Percentiles rank a stretch among this genome's conserved stretches.
phyloP scores from a whole-genome alignment of 108 stramenopile genomes.

The Aurantiochytrium sp. region DNA sequence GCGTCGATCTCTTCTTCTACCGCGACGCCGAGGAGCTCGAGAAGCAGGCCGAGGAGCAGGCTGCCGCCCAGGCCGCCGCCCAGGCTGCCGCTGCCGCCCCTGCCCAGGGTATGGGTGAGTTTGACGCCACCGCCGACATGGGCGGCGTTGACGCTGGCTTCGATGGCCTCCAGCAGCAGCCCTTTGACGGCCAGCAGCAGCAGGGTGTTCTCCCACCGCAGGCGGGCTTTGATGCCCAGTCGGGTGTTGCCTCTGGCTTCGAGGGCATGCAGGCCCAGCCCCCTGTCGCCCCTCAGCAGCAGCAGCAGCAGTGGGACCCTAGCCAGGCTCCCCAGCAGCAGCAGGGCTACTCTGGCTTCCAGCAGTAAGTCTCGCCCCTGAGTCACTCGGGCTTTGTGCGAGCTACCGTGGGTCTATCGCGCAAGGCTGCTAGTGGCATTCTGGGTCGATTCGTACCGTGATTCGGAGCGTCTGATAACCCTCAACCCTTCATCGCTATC shows the following conservation, averaged over 20 bases:
- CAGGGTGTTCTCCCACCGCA: neutral
- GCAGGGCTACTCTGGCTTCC: neutral
- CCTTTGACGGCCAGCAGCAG: neutral
- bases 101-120: conserved; percentile 33
- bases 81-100: conserved; percentile 28
- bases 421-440: no score
- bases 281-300: neutral
- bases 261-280: neutral
- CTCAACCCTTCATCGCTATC: no score
- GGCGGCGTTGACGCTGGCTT: conserved; percentile 16
- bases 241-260: neutral
- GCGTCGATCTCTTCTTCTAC: conserved; percentile 99
- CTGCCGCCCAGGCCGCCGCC: conserved; percentile 72
- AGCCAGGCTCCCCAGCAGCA: neutral
- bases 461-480: no score
- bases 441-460: no score
- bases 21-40: conserved; percentile 99
- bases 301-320: neutral
- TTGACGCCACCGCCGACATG: conserved; percentile 40
- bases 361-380: neutral
- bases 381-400: no score
- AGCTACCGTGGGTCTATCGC: no score
- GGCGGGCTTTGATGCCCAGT: neutral
- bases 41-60: conserved; percentile 89
- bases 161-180: neutral